Base-by-base conservation (phyloP, 352 stramenopile species). In the Globisporangium solare region DNA sequence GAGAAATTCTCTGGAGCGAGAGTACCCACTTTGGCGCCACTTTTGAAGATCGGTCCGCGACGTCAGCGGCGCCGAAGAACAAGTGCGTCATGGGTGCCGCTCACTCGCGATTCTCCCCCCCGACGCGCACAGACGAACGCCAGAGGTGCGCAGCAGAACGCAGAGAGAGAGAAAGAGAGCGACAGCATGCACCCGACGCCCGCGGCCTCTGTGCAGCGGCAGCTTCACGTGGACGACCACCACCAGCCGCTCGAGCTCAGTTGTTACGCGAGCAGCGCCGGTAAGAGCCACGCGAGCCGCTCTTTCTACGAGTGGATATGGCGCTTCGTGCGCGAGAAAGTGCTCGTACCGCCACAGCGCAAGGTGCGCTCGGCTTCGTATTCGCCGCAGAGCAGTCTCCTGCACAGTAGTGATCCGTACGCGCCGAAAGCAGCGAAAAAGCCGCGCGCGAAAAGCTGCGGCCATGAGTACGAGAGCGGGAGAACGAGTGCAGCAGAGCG, bases 291-390 rank as follows among this genome's bases (percentile, higher is more conserved):
- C 21, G 46, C 24, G 24, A 27, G 21, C 35, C 24, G 24, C 15
- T 56, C 50, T 5, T 51, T 63, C 39, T 45, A 49, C 22, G 49
- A 63, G 56, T 48, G 56, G 5, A 37, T 63, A 17, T 63, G 57
- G 57, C 50, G 41, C 6, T 51, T 63, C 7, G 42, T 63, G 50
- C 50, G 49, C 50, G 42, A 58, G 11, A 54, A n/a, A 12, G 41
- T 63, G 21, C 12, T 54, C 0, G 11, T 22, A 4, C 46, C 21
- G 6, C 21, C 57, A 18, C 57, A 14, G 0, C 50, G 50, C 22
- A 57, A 58, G 31, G 50, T 63, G 42, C 57, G 57, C 22, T 57
- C 57, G n/a, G 49, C 57, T 12, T 63, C 57, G 21, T 63, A 63
- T 43, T 58, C 49, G 0, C 50, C 32, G 8, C 24, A 51, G 27